Base-by-base conservation (phyloP, 805 yeast species). In the Metschnikowia cubensis region DNA sequence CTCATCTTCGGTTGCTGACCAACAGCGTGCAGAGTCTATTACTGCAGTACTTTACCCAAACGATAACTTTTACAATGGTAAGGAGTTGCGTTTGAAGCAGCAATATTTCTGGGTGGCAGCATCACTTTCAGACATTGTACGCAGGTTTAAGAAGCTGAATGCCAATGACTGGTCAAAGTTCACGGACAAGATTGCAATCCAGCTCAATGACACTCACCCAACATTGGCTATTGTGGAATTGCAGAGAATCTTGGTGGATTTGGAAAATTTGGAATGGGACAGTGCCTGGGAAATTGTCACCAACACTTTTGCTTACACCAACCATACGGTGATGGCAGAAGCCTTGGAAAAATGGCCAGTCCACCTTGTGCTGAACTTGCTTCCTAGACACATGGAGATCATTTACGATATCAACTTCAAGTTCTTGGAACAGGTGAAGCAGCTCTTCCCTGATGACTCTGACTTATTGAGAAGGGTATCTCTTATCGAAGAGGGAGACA, bases 91-190 rank as follows among this genome's bases (percentile, higher is more conserved):
- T 66, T 80, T 90, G 68, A 91, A 91, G 70, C 97, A 90, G 74
- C 97, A 90, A 70, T 91, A 89, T 70, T 91, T 90, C 72, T 90
- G 97, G 97, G 96, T 91, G 47, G 84, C 96, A 46, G 97, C 97
- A 33, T 88, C 96, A 14, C 77, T 91, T 59, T 89, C 87, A 61
- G 97, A 90, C 67, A 90, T 90, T 59, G 82, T 90, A 39, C 84
- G 97, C 65, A 81, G 97, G 63, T 90, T 87, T 73, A 85, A 89
- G 69, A 91, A 91, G 72, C 68, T 83, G 48, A 71, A 72, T 55
- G 79, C 79, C 59, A 77, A 82, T 60, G 80, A 89, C 42, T 90
- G 96, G 96, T 62, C 76, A 34, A 89, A 86, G 64, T 87, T 90
- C 66, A 82, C 96, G 17, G 92, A 87, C 53, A 84, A 84, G 63